Percentiles rank a stretch among this genome's conserved stretches.
phyloP scores from a whole-genome alignment of 331 rosid species.

The Quercus lobata region DNA sequence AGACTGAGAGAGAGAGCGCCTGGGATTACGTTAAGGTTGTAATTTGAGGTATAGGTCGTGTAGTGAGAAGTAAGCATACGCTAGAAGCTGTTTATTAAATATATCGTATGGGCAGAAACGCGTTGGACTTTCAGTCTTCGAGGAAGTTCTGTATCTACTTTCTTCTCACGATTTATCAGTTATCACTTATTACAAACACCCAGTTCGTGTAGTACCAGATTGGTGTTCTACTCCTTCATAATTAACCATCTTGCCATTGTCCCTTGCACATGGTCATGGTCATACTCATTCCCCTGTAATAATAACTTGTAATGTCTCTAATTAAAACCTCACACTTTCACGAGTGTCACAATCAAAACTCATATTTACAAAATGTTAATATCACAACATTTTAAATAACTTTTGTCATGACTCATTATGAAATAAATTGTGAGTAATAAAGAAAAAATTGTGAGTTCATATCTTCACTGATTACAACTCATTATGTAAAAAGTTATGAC shows the following conservation, averaged over 20 bases:
- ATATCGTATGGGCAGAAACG: conserved; percentile 8
- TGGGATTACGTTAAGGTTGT: conserved; percentile 21
- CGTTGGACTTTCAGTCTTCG: background rate
- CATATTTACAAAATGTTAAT: too few relatives aligned
- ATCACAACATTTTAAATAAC: too few relatives aligned
- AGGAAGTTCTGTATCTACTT: background rate
- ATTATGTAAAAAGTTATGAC: accelerated
- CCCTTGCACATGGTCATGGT: too few relatives aligned
- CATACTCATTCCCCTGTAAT: too few relatives aligned
- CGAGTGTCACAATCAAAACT: too few relatives aligned
- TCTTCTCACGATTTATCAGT: background rate
- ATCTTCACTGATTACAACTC: accelerated
- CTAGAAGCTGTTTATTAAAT: too few relatives aligned
- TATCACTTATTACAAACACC: background rate
- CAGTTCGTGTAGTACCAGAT: background rate
- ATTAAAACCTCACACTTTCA: too few relatives aligned
- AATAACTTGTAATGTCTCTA: too few relatives aligned
- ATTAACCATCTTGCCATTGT: conserved; percentile 6
- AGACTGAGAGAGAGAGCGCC: background rate
- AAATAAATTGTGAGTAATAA: accelerated
- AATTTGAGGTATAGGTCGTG: background rate
- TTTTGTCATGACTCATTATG: too few relatives aligned
- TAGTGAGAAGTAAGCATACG: background rate
- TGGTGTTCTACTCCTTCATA: background rate
- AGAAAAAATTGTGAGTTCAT: too few relatives aligned